Evolutionary conservation across 2,329 filamentous ascomycete genomes (phyloP).

Genomic region (Colletotrichum nymphaeae): DNA sequence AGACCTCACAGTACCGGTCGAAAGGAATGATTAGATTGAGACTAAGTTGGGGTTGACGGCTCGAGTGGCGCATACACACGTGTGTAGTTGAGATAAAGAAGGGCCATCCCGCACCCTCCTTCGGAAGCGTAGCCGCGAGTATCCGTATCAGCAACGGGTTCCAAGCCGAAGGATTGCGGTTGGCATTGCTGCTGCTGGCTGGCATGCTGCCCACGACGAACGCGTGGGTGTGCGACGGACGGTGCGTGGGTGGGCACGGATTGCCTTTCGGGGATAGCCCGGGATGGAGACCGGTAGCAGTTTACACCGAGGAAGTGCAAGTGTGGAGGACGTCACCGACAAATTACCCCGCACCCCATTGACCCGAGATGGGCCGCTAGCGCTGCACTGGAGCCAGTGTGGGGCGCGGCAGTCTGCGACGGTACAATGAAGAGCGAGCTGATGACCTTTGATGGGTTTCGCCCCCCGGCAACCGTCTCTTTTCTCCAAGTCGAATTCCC

Average conservation of each 20-base stretch:
- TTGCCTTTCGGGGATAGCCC: conserved; percentile 7
- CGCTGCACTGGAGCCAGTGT: conserved; percentile 1
- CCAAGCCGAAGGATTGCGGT: neutral
- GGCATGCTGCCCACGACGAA: too few relatives aligned
- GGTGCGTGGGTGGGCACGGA: neutral
- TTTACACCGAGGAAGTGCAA: conserved; percentile 20
- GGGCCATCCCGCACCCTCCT: neutral
- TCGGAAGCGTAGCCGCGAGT: neutral
- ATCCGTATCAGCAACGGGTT: neutral
- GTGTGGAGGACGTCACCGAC: conserved; percentile 25
- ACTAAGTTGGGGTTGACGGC: too few relatives aligned
- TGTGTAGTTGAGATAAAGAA: neutral
- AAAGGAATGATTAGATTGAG: neutral
- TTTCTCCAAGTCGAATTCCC: conserved; percentile 23
- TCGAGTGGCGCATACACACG: neutral
- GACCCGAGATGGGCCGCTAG: conserved; percentile 31
- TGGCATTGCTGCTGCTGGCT: neutral
- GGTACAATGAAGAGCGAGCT: conserved; percentile 38
- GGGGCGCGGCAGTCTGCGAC: conserved; percentile 29
- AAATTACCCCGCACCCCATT: conserved; percentile 36
- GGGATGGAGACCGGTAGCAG: conserved; percentile 9
- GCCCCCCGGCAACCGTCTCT: conserved; percentile 6
- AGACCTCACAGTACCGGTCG: neutral
- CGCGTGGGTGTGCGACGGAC: neutral
- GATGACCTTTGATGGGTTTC: conserved; percentile 34